Conservation (phyloP, 176 grass and related monocot genomes). For the barley (Hordeum vulgare) region MorexV3_pseudomolecules_assembly NC_058524.1:219313992-219314491, state of each 20-base stretch:
- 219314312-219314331: conserved; percentile 67
- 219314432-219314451: conserved; percentile 46
- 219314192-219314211: too few species aligned
- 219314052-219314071: conserved; percentile 90
- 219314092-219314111: conserved; percentile 86
- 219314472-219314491: conserved; percentile 18
- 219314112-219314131: conserved; percentile 79
- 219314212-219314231: too few species aligned
- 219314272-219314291: conserved; percentile 57
- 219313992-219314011: conserved; percentile 87
- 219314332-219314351: conserved; percentile 91
- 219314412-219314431: conserved; percentile 34
- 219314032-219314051: conserved; percentile 78
- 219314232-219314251: too few species aligned
- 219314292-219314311: conserved; percentile 73
- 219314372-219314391: conserved; percentile 55
- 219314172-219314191: not conserved
- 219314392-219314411: conserved; percentile 41
- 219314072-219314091: conserved; percentile 54
- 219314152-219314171: conserved; percentile 15
- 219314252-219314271: conserved; percentile 61
- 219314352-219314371: conserved; percentile 92
- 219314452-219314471: conserved; percentile 48
- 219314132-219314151: conserved; percentile 75
- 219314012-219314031: conserved; percentile 77